A percentile compares a stretch with the other conserved stretches of the same genome.
phyloP scores from a whole-genome alignment of 106 monocot species.

The Triglochin maritima region DNA sequence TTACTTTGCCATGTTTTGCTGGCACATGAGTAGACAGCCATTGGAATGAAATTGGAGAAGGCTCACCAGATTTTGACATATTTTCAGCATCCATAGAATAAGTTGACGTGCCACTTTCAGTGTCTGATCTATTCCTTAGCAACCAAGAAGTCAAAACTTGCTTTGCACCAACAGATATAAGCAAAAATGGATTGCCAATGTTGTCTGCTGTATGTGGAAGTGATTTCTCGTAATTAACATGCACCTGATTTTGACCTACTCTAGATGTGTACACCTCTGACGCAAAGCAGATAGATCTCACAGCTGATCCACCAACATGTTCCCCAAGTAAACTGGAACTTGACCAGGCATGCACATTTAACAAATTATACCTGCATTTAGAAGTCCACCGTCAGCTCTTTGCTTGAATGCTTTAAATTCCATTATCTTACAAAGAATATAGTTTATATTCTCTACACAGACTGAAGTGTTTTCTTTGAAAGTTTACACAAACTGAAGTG shows the following conservation, averaged over 20 bases:
- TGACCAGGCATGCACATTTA: slow-evolving; percentile 34
- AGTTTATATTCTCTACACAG: too few relatives aligned
- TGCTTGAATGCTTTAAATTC: too few relatives aligned
- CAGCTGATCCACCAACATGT: slow-evolving; percentile 97
- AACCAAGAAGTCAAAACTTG: slow-evolving; percentile 91
- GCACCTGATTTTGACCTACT: slow-evolving; percentile 11
- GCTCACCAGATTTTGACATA: slow-evolving; percentile 5
- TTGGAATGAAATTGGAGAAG: slow-evolving; percentile 46
- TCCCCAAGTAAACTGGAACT: slow-evolving; percentile 79
- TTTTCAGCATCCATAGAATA: slow-evolving; percentile 6
- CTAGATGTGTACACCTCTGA: slow-evolving; percentile 31
- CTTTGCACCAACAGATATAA: slow-evolving; percentile 91
- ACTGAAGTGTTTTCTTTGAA: too few relatives aligned
- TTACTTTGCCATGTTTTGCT: slow-evolving; percentile 22
- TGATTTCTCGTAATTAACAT: not conserved
- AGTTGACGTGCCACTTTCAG: not conserved
- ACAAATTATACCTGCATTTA: slow-evolving; percentile 33
- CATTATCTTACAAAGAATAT: too few relatives aligned
- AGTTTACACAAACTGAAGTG: too few relatives aligned
- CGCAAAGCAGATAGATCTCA: slow-evolving; percentile 67
- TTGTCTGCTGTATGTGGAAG: slow-evolving; percentile 9
- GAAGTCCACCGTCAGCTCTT: not conserved
- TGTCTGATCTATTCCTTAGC: slow-evolving; percentile 27
- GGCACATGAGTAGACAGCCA: slow-evolving; percentile 89
- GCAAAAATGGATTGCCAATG: slow-evolving; percentile 26